phyloP scores from a whole-genome alignment of 2,329 filamentous ascomycete genomes.

The Fusarium cyanostomum region DNA sequence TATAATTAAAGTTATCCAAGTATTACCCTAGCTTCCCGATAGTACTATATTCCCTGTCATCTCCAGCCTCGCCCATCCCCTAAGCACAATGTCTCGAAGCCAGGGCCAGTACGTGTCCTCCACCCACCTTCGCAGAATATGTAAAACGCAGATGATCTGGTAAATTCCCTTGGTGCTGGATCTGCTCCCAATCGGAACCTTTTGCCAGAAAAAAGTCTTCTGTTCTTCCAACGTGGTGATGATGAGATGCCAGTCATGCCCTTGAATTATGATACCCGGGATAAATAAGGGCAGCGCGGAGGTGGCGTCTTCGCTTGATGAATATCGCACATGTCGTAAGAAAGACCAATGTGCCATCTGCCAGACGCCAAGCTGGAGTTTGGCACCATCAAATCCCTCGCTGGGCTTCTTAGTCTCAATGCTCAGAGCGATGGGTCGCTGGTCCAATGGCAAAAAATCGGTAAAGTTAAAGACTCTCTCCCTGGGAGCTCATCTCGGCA shows the following conservation, averaged over 20 bases:
- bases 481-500: background rate
- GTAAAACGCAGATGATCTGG: constrained; percentile 1
- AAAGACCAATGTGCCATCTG: constrained; percentile 2
- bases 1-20: too few species aligned
- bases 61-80: too few species aligned
- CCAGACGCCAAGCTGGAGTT: constrained; percentile 5
- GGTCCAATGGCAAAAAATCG: background rate
- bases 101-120: constrained; percentile 5
- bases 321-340: background rate
- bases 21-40: too few species aligned
- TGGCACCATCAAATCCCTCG: background rate
- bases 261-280: background rate
- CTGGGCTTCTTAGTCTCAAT: constrained; percentile 10
- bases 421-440: background rate
- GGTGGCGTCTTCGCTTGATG: too few species aligned
- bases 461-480: constrained; percentile 1
- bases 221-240: background rate
- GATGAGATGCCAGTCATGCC: constrained; percentile 4
- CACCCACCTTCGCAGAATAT: constrained; percentile 2
- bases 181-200: constrained; percentile 1
- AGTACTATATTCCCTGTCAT: too few species aligned
- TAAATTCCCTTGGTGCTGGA: constrained; percentile 1
- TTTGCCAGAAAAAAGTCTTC: background rate
- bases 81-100: too few species aligned
- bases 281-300: too few species aligned